phyloP scores from a whole-genome alignment of 2,329 filamentous ascomycete species.

The Eurotiales sp. region DNA sequence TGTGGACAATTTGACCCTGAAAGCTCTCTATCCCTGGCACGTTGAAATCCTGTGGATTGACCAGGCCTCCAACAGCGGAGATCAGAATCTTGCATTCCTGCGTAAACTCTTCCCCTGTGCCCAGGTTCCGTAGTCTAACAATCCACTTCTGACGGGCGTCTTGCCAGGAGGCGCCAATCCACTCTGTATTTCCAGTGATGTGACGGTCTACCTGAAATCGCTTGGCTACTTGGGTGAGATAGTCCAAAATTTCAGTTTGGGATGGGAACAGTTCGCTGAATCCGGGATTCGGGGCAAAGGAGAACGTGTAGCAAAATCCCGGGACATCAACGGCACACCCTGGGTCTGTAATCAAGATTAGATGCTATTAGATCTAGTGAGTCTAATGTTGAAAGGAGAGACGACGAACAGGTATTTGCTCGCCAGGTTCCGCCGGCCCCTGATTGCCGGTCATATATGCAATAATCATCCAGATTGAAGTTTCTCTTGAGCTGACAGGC shows the following conservation, averaged over 20 bases:
- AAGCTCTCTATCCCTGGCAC: conserved; percentile 27
- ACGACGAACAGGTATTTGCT: background rate
- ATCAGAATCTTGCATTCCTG: conserved; percentile 18
- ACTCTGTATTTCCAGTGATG: conserved; percentile 1
- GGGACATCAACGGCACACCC: conserved; percentile 10
- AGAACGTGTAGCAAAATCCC: conserved; percentile 7
- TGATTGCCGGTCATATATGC: conserved; percentile 3
- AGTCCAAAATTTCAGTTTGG: conserved; percentile 1
- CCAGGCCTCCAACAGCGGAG: conserved; percentile 26
- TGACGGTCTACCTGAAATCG: conserved; percentile 1
- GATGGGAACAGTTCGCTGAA: conserved; percentile 6
- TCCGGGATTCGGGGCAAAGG: conserved; percentile 2
- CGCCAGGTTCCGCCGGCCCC: conserved; percentile 4
- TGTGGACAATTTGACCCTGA: conserved; percentile 26
- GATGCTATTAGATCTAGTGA: background rate
- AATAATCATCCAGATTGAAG: conserved; percentile 3
- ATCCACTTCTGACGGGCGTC: background rate
- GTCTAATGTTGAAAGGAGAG: background rate
- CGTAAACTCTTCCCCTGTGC: background rate
- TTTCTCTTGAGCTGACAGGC: background rate
- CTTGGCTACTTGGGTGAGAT: background rate
- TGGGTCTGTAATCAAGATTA: background rate
- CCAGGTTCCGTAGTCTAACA: background rate
- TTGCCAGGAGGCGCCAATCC: conserved; percentile 4
- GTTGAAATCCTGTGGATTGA: conserved; percentile 22